Evolutionary conservation across 2,329 filamentous ascomycete species (phyloP).

Genomic region (Ceratocystis destructans): DNA sequence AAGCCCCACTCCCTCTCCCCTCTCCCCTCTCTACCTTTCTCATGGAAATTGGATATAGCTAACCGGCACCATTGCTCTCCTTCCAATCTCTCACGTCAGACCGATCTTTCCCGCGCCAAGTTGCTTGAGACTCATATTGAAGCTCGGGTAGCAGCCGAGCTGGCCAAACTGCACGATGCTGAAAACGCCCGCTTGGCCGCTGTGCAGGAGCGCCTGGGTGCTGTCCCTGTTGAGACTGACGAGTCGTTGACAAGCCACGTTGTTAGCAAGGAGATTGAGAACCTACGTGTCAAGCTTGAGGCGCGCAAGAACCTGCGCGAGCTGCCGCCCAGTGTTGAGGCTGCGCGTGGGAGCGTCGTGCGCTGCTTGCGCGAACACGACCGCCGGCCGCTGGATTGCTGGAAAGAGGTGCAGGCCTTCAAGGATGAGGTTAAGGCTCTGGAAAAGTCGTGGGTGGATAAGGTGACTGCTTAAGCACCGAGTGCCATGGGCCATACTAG

Average conservation of each 20-base stretch:
- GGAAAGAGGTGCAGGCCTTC: conserved; percentile 81
- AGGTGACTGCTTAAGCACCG: conserved; percentile 36
- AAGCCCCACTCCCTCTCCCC: not conserved
- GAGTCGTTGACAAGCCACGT: conserved; percentile 28
- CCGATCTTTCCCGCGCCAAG: conserved; percentile 73
- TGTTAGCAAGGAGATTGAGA: conserved; percentile 47
- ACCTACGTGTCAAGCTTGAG: conserved; percentile 45
- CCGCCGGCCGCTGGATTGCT: conserved; percentile 81
- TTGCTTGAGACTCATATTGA: conserved; percentile 78
- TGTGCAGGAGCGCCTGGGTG: conserved; percentile 51
- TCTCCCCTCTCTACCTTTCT: not conserved
- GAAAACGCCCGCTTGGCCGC: conserved; percentile 55
- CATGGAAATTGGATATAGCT: not conserved
- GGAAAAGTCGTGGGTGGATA: conserved; percentile 79
- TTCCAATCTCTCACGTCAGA: conserved; percentile 37
- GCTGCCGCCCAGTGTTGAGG: conserved; percentile 57
- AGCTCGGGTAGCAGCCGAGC: conserved; percentile 70
- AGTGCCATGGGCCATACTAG: not conserved
- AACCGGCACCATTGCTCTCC: not conserved
- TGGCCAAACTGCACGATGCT: conserved; percentile 60
- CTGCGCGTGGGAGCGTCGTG: conserved; percentile 61
- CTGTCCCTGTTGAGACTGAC: conserved; percentile 32
- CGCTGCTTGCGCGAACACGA: conserved; percentile 74
- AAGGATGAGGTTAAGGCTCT: conserved; percentile 76
- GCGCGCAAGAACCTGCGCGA: conserved; percentile 51